Conservation (phyloP, 2,329 filamentous ascomycete species). For the Pestalotiopsis sp. region DNA sequence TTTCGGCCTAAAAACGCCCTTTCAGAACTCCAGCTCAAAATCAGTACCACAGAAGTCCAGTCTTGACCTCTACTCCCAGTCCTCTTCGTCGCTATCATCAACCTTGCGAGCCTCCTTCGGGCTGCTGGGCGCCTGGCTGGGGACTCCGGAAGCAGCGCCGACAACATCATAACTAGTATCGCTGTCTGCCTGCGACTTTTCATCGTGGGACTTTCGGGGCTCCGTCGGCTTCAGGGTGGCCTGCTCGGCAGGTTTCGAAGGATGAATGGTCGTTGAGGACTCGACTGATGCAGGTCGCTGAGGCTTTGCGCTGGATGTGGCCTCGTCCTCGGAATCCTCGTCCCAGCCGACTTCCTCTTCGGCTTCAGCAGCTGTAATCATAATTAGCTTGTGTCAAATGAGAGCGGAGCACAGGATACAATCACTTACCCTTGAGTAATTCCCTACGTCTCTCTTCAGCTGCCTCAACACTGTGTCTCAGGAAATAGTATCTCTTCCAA, state of each 20-base stretch:
- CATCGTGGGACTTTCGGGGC: conserved; percentile 78
- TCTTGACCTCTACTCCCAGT: conserved; percentile 31
- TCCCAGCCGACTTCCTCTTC: conserved; percentile 74
- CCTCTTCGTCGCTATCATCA: conserved; percentile 70
- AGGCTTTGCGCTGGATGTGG: conserved; percentile 35
- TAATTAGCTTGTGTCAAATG: conserved; percentile 37
- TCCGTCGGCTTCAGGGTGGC: conserved; percentile 63
- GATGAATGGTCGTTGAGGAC: conserved; percentile 65
- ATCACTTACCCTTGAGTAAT: conserved; percentile 80
- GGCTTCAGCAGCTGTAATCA: conserved; percentile 61
- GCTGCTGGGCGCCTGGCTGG: conserved; percentile 76
- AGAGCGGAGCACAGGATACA: conserved; percentile 16
- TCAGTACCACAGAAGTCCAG: background rate
- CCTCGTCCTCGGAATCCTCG: conserved; percentile 70
- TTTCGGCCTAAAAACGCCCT: conserved; percentile 8
- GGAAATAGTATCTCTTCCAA: conserved; percentile 95
- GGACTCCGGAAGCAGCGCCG: conserved; percentile 72
- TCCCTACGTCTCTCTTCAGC: conserved; percentile 89
- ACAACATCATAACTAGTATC: conserved; percentile 97
- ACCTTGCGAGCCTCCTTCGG: conserved; percentile 59
- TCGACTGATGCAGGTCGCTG: conserved; percentile 48
- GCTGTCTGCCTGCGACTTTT: conserved; percentile 88
- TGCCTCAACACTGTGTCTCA: conserved; percentile 89
- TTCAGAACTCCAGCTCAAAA: conserved; percentile 13
- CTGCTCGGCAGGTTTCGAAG: conserved; percentile 40